A percentile compares a stretch with the other conserved stretches of the same genome.
phyloP scores from a whole-genome alignment of 2,329 filamentous ascomycete genomes.

The Nothophaeocryptopus gaeumannii region DNA sequence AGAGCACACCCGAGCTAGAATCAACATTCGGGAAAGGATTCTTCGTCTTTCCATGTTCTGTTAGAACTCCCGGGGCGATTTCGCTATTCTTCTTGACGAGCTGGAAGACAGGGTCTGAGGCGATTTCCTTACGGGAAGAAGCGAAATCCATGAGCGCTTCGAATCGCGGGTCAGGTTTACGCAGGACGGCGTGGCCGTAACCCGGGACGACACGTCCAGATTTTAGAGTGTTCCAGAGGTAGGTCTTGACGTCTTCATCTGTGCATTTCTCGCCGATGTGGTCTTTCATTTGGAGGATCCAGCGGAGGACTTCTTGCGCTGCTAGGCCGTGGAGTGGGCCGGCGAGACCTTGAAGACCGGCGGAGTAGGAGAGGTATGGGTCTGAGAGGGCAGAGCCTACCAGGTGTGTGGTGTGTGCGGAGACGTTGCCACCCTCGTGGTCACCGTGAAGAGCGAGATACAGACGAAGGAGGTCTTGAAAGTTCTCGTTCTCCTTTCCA shows the following conservation, averaged over 20 bases:
- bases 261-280: constrained; percentile 74
- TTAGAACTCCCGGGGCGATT: constrained; percentile 85
- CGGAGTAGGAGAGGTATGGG: constrained; percentile 92
- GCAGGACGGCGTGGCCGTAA: constrained; percentile 91
- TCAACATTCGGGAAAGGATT: constrained; percentile 89
- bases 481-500: constrained; percentile 82
- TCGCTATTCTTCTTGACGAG: constrained; percentile 91
- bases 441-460: constrained; percentile 97
- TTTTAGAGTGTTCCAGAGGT: constrained; percentile 90
- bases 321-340: constrained; percentile 92
- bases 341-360: constrained; percentile 89
- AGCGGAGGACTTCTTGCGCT: constrained; percentile 93
- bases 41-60: constrained; percentile 78
- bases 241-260: constrained; percentile 78
- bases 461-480: constrained; percentile 89
- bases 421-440: constrained; percentile 97
- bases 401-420: constrained; percentile 89
- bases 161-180: constrained; percentile 95
- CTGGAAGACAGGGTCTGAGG: constrained; percentile 83
- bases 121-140: constrained; percentile 76
- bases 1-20: constrained; percentile 85
- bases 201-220: constrained; percentile 91
- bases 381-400: constrained; percentile 93
- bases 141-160: constrained; percentile 97
- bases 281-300: constrained; percentile 95